Base-by-base conservation (phyloP, 2,329 filamentous ascomycete genomes). In the Xylaria polymorpha region DNA sequence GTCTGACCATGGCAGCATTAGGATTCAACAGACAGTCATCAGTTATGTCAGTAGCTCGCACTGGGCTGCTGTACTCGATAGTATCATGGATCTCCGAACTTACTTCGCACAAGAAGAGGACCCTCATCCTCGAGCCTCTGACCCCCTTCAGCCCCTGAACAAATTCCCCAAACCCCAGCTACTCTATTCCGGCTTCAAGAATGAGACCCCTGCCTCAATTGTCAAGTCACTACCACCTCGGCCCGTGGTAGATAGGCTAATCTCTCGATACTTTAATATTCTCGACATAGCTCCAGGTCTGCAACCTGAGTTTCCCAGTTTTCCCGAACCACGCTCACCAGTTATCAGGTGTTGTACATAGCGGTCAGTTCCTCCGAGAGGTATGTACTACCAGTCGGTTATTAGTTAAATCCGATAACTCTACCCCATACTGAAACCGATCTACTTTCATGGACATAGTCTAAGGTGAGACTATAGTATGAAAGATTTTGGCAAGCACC, bases 401-500 rank as follows among this genome's bases (percentile, higher is more conserved):
- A 15, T 25, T 57, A 18, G 39, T 37, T 3, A 12, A 44, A 4
- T 8, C 8, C 9, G 18, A 3, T 50, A 3, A 18, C 7, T 44
- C 14, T 18, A 6, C 14, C 41, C 41, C 41, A 29, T 4, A 29
- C 25, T 29, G 25, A 29, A 29, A 29, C 25, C 25, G 25, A 29
- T 29, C 25, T 29, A 29, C 25, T 29, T 29, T 29, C 25, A 29
- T 29, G 25, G 4, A 29, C 25, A 29, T 14, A 44, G 18, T 18
- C 5, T 7, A 44, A 44, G 15, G 41, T n/a, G 14, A 29, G 44
- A 18, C n/a, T 22, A 39, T 81, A 87, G 74, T 87, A 87, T 71
- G 83, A 87, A 64, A 79, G 79, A 64, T 84, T 87, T 72, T 87
- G 85, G 85, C 70, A 79, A 66, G 81, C 80, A 64, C 84, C 85